Evolutionary conservation across 139 green algal species (phyloP), one percentile per base, ranked within the genome.

Genomic region (Chlamydomonas sp.): DNA sequence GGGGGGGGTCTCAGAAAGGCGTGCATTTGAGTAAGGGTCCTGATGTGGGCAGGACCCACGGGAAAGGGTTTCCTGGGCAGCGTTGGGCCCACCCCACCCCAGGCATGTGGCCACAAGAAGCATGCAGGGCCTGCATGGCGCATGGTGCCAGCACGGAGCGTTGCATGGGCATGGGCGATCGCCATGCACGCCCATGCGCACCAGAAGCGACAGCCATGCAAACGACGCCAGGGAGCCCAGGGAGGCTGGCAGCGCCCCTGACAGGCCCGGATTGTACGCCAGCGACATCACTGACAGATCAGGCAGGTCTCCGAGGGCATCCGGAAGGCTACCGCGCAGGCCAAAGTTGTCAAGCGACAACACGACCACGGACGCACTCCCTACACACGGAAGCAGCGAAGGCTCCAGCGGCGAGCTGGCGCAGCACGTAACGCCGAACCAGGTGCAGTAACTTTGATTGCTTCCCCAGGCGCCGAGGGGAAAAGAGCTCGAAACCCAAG

Each of bases 361-460:
- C 35, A 67, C 54, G 5, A 37, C 70, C 29, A 81, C 70, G 35
- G 57, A 67, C 43, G 35, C 6, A 1, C 5, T 2, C 2, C 37
- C 48, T 5, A 31, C 20, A 48, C 75, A 81, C 6, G 48, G n/a
- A 31, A 76, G 65, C 6, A 71, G 58, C 5, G 36, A 4, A 8
- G 26, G n/a, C n/a, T n/a, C 22, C 29, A 80, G 70, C 4, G 69
- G 65, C 16, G 63, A 72, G 29, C 28, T 74, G 16, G 34, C 35
- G 54, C 75, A 81, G 65, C 75, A 81, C 6, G 48, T 68, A 3
- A 81, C 75, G 1, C 75, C 75, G 24, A 48, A 73, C 75, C 75
- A 81, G 24, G 58, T 74, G 68, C 58, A 75, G 67, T 49, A 64
- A 43, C 20, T 8, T 3, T 37, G 10, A 64, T 64, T 35, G n/a